Conservation (phyloP, 2,329 filamentous ascomycete genomes). For the Cytospora piceicola region DNA sequence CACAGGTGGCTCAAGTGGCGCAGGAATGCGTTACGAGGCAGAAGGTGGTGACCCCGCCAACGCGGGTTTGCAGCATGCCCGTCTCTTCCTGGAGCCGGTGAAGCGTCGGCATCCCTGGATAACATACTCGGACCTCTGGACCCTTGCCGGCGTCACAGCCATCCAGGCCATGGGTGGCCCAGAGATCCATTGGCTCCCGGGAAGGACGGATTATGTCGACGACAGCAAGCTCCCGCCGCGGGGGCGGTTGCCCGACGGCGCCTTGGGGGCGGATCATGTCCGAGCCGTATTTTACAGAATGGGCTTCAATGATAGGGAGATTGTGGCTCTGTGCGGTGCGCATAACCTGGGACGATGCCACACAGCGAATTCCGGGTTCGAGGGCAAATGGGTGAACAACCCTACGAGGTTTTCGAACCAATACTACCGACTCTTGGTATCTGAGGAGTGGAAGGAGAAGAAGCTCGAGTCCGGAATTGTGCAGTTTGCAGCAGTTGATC, state of each 20-base stretch:
- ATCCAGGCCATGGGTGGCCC: conserved; percentile 65
- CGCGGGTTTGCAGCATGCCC: conserved; percentile 65
- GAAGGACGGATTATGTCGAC: conserved; percentile 65
- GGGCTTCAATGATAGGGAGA: conserved; percentile 97
- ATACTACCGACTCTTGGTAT: conserved; percentile 42
- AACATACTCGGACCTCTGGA: conserved; percentile 69
- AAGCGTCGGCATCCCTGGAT: conserved; percentile 65
- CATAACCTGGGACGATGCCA: conserved; percentile 82
- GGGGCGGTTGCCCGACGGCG: conserved; percentile 72
- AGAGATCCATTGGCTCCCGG: conserved; percentile 57
- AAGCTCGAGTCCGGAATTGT: conserved; percentile 55
- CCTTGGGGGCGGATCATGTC: conserved; percentile 79
- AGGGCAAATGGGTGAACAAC: conserved; percentile 44
- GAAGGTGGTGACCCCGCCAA: conserved; percentile 69
- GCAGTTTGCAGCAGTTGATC: conserved; percentile 64
- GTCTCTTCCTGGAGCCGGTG: conserved; percentile 65
- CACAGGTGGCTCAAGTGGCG: conserved; percentile 67
- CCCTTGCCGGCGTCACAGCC: conserved; percentile 62
- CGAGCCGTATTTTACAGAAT: conserved; percentile 93
- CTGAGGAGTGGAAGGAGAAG: conserved; percentile 47
- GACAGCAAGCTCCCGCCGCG: conserved; percentile 62
- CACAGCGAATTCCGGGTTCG: conserved; percentile 50
- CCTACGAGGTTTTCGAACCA: conserved; percentile 45
- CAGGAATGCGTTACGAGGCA: conserved; percentile 67
- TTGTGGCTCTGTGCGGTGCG: conserved; percentile 84